These are phyloP conservation scores for Theobroma grandiflorum DNA, from an alignment of 441 rosid species.

Conservation along the genomic window DNA sequence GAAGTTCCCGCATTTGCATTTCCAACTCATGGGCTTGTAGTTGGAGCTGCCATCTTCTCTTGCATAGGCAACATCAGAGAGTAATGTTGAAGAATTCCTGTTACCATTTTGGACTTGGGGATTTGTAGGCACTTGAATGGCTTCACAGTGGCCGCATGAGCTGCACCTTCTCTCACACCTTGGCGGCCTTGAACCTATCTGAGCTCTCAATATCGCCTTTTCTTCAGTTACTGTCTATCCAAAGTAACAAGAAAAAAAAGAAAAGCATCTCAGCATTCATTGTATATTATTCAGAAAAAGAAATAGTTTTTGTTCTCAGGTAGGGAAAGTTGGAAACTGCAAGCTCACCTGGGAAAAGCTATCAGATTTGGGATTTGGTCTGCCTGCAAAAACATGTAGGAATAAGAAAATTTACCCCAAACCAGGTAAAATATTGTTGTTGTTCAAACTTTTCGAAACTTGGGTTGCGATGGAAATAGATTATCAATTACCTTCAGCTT, in stretches of 20 bases:
- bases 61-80: constrained; percentile 39
- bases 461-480: neutral
- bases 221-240: constrained; percentile 32
- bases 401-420: neutral
- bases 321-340: neutral
- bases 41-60: constrained; percentile 73
- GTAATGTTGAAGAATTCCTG: constrained; percentile 32
- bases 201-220: constrained; percentile 43
- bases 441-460: neutral
- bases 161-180: constrained; percentile 78
- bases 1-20: constrained; percentile 90
- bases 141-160: constrained; percentile 79
- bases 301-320: neutral
- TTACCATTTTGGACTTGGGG: constrained; percentile 37
- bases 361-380: constrained; percentile 37
- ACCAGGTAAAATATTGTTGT: too few relatives aligned
- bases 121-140: constrained; percentile 83
- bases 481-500: constrained; percentile 46
- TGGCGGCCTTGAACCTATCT: constrained; percentile 92
- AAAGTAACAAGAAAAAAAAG: neutral
- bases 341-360: constrained; percentile 39
- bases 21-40: constrained; percentile 98
- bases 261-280: neutral
- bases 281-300: neutral
- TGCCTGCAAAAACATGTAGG: constrained; percentile 35